Evolutionary conservation across 306 rosid genomes (phyloP), one percentile per base, ranked within the genome.

Genomic region (Psophocarpus tetragonolobus): DNA sequence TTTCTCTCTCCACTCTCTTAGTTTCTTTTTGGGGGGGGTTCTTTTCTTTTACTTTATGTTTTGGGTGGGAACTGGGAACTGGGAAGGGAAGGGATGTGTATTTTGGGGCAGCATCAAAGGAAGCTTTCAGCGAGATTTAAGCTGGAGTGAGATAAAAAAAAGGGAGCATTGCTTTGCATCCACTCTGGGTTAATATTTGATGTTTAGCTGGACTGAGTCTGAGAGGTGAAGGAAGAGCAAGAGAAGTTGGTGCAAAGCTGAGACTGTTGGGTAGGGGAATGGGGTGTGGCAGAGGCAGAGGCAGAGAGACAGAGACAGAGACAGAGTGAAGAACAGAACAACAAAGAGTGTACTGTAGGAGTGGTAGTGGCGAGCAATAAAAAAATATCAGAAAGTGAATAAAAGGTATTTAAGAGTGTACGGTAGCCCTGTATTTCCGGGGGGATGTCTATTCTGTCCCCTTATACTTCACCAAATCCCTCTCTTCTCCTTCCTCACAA

Each of bases 401-500:
- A 74, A 66, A 73, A 53, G 63, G 79, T 68, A 64, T 83, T 77
- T 66, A 64, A 76, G 65, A 44, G 58, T 84, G 98, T 92, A 92
- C 93, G 93, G 91, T 26, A 65, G 45, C 92, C 97, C 97, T 89
- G 90, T 86, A 92, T 91, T 90, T 92, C 85, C 97, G 98, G 97
- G 87, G 68, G 92, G 94, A 91, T 92, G 99, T 91, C 97, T 88
- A 91, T 91, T 88, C 87, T 92, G 98, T 92, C 98, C 97, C 91
- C 92, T 84, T 92, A 89, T 85, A 84, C 93, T 75, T 82, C 85
- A 45, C 83, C 91, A 95, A 92, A 87, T 91, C 90, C 93, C 68
- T 75, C 62, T 80, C 74, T 53, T 71, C 72, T 18, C 8, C 1
- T 12, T 39, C 18, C 30, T 45, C 9, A 8, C 10, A 3, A 23